Base-by-base conservation (phyloP, 495 filamentous ascomycete species). In the Talaromyces proteolyticus region DNA sequence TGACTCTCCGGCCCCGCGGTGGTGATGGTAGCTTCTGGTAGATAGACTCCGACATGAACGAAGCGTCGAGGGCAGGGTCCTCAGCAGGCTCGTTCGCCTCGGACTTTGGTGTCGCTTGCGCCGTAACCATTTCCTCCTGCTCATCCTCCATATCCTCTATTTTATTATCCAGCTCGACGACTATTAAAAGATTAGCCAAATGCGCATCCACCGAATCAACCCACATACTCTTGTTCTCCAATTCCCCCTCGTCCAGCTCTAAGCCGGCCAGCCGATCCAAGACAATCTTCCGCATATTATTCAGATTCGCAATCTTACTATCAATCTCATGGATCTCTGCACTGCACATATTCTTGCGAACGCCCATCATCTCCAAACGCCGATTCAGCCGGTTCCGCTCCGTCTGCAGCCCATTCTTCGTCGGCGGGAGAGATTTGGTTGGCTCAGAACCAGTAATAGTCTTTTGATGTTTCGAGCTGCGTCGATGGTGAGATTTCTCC, bases 31-130 rank as follows among this genome's bases (percentile, higher is more conserved):
- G 66, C 63, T 96, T 97, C 59, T 92, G 85, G 60, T 96, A 99
- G 54, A 99, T 88, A 6, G 90, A 95, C 61, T 96, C 90, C 2
- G 93, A 96, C 94, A 97, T 97, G 72, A 97, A 99, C 1, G 81
- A 80, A 12, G 72, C 77, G 56, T 78, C 81, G 78, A 66, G 79
- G 50, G 67, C 79, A 47, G 66, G 69, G 51, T 79, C 73, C 21
- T 82, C 82, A 23, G 76, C 69, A 41, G 47, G 23, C 11, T 71
- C 65, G 42, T 70, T 70, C 3, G 72, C 70, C 6, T 74, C 73
- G 18, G 77, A 75, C 24, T 72, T 73, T 16, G 84, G 72, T 11
- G 77, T 79, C 8, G 64, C 68, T 19, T 41, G 37, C 10, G 34
- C 47, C 10, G 47, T 41, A 22, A 19, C 20, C 17, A 34, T 25